phyloP scores from a whole-genome alignment of 2,329 filamentous ascomycete species.

The Achaetomium macrosporum region DNA sequence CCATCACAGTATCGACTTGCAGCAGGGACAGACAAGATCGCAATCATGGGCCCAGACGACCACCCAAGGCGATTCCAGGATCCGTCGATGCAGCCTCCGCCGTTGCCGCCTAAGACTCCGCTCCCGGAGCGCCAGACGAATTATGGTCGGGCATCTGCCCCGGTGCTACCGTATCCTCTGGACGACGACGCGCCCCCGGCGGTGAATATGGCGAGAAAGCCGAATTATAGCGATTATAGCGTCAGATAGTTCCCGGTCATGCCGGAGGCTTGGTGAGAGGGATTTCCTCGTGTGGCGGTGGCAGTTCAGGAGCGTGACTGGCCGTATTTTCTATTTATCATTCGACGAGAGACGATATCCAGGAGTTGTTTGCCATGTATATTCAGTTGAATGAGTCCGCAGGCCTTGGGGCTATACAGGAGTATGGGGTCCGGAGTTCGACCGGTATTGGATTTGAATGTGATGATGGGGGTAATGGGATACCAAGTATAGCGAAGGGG shows the following conservation, averaged over 20 bases:
- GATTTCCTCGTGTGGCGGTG: neutral
- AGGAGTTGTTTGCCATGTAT: conserved; percentile 2
- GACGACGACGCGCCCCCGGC: conserved; percentile 73
- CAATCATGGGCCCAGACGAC: conserved; percentile 56
- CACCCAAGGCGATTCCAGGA: conserved; percentile 39
- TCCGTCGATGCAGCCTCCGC: conserved; percentile 44
- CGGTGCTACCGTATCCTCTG: conserved; percentile 68
- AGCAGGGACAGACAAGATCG: conserved; percentile 63
- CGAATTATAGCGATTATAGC: conserved; percentile 62
- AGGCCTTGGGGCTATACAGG: neutral
- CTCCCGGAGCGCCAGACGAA: conserved; percentile 47
- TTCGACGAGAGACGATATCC: conserved; percentile 5
- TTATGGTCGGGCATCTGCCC: conserved; percentile 29
- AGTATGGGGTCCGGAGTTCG: neutral
- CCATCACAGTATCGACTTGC: conserved; percentile 52
- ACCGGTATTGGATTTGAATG: neutral
- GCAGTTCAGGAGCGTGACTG: neutral
- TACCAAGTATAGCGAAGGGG: neutral
- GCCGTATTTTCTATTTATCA: conserved; percentile 3
- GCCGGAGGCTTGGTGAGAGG: neutral
- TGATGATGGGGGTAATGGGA: neutral
- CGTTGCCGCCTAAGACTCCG: conserved; percentile 71
- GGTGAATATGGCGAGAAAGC: conserved; percentile 83
- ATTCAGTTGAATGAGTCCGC: neutral
- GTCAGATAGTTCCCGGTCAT: conserved; percentile 18